Conservation (phyloP, 176 grass and related monocot genomes). For the Eleusine coracana region DNA sequence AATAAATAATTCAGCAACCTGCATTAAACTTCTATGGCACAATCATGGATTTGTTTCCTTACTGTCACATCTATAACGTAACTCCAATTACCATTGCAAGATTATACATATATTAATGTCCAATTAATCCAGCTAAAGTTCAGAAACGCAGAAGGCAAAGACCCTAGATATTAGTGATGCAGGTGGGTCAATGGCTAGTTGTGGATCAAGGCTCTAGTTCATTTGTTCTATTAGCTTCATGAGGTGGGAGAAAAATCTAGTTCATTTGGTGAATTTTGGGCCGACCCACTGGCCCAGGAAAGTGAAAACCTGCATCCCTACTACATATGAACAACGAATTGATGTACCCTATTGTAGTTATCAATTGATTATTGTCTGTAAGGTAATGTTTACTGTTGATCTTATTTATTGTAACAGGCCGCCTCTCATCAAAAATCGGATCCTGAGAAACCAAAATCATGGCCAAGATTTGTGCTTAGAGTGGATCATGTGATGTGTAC, state of each 20-base stretch:
- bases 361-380: not conserved
- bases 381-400: slow-evolving; percentile 30
- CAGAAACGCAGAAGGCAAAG: not conserved
- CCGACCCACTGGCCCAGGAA: no score
- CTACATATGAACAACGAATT: no score
- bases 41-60: not conserved
- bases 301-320: no score
- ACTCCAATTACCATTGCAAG: not conserved
- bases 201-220: no score
- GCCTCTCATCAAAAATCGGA: slow-evolving; percentile 55
- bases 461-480: slow-evolving; percentile 72
- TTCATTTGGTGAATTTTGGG: no score
- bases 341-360: not conserved
- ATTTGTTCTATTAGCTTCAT: no score
- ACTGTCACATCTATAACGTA: not conserved
- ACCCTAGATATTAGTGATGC: not conserved
- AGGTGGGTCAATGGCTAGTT: no score
- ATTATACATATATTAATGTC: not conserved
- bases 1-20: not conserved
- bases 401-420: slow-evolving; percentile 62
- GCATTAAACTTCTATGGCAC: not conserved
- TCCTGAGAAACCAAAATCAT: slow-evolving; percentile 69
- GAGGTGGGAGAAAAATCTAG: no score
- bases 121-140: not conserved
- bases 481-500: slow-evolving; percentile 86